These are phyloP conservation scores for Coniella vitis DNA, from an alignment of 2,329 filamentous ascomycete genomes.

Conservation along the genomic window DNA sequence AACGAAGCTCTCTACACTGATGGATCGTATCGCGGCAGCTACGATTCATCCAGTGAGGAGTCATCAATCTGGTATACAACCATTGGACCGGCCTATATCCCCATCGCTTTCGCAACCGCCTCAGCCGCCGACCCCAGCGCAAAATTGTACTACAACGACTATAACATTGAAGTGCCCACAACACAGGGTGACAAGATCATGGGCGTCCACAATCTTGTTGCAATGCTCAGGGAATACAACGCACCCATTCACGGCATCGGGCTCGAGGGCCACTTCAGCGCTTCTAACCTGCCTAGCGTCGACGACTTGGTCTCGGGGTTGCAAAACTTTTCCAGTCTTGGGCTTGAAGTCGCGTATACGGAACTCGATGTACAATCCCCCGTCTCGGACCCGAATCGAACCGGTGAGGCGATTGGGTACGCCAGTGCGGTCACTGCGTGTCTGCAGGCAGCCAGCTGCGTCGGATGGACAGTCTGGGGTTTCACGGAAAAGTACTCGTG, in stretches of 20 bases:
- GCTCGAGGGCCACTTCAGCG: slow-evolving; percentile 42
- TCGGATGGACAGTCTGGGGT: slow-evolving; percentile 26
- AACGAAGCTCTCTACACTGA: slow-evolving; percentile 55
- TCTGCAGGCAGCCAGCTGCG: slow-evolving; percentile 21
- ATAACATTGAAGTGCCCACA: neutral
- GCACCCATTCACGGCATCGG: slow-evolving; percentile 45
- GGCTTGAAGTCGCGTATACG: slow-evolving; percentile 44
- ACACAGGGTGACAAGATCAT: slow-evolving; percentile 25
- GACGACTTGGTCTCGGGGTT: slow-evolving; percentile 16
- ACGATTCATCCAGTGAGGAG: neutral
- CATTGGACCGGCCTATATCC: slow-evolving; percentile 48
- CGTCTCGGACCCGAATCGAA: slow-evolving; percentile 28
- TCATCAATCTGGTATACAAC: slow-evolving; percentile 46
- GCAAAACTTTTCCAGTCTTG: slow-evolving; percentile 21
- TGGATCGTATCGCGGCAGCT: slow-evolving; percentile 36
- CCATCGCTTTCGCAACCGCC: slow-evolving; percentile 35
- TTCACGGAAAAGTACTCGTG: slow-evolving; percentile 21
- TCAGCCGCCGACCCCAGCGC: neutral
- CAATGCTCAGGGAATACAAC: slow-evolving; percentile 27
- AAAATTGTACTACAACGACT: no score
- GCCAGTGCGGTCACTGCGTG: slow-evolving; percentile 22
- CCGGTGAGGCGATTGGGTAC: slow-evolving; percentile 36
- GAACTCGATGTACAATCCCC: slow-evolving; percentile 43
- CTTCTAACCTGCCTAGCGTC: slow-evolving; percentile 27
- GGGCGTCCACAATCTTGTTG: slow-evolving; percentile 27